Base-by-base conservation (phyloP, 2,329 filamentous ascomycete species). In the Aspergillus sp. region DNA sequence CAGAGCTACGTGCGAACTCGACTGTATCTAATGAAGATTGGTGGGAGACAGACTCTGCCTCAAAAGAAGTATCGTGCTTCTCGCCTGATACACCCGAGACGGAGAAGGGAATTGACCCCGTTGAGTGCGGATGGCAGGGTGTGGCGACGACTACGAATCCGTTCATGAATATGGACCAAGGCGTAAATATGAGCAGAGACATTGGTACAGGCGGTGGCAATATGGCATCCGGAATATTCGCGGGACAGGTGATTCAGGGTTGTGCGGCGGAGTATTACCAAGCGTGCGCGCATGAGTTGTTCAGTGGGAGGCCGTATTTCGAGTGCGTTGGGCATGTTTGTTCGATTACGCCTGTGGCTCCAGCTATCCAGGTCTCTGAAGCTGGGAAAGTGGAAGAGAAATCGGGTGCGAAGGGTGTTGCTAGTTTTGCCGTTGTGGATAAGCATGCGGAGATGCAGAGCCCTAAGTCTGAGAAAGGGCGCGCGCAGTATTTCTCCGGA, bases 271-370 rank as follows among this genome's bases (percentile, higher is more conserved):
- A 72, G 47, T 72, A 72, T 48, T 72, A 68, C 44, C 71, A 73
- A 55, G 73, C 71, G 4, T 71, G 70, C 52, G 66, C 70, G 1
- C 66, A 74, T 50, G 71, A 74, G 41, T 52, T 70, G n/a, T 64
- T 71, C 45, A 71, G 64, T 43, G 60, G 62, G 15, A 61, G 56
- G 6, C 66, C 68, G 0, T 74, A 68, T 50, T 74, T 74, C 43
- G 67, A 73, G 49, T 74, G 72, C 44, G 46, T 64, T 12, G 69
- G 72, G 43, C 72, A 74, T 52, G 57, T 67, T 15, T 73, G 70
- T 45, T 69, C 66, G 0, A 60, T 69, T 15, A 69, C 66, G 1
- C 59, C 62, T 2, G 52, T 54, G 10, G 53, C 53, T 17, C 25
- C 25, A 30, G 25, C 25, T 30, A 30, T 30, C 10, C 25, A 30